These are phyloP conservation scores for Nothomitra cinnamomea DNA, from an alignment of 2,329 filamentous ascomycete genomes.

Conservation along the genomic window DNA sequence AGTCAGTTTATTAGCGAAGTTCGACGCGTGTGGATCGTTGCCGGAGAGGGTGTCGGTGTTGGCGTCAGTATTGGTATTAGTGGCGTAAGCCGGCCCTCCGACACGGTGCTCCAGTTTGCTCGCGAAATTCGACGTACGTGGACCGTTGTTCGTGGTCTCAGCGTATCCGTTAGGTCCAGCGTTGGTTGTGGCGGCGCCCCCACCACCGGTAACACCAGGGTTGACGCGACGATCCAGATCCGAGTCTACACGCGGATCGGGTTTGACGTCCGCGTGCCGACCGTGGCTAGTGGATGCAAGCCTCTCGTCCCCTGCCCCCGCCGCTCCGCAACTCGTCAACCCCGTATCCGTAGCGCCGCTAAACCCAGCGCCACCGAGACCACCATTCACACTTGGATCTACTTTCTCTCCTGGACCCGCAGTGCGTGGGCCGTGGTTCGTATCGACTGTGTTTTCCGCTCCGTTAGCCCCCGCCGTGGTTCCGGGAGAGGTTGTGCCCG, in stretches of 20 bases:
- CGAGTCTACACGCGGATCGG: slow-evolving; percentile 11
- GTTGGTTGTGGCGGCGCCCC: not conserved
- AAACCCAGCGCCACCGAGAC: not conserved
- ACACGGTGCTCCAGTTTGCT: not conserved
- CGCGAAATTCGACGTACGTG: not conserved
- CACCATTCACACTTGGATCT: not conserved
- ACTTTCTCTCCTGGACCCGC: not conserved
- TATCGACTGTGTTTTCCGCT: not conserved
- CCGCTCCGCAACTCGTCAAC: not conserved
- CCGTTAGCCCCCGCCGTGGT: not conserved
- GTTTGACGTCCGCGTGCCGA: slow-evolving; percentile 6
- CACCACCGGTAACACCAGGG: not conserved
- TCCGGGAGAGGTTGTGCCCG: not conserved
- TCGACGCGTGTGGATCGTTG: slow-evolving; percentile 1
- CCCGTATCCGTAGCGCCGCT: too few relatives aligned
- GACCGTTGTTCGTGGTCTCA: not conserved
- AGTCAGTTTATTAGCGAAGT: slow-evolving; percentile 8
- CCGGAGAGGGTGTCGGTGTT: slow-evolving; percentile 1
- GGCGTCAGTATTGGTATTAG: too few relatives aligned
- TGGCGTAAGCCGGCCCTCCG: too few relatives aligned
- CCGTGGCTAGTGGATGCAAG: not conserved
- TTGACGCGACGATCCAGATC: slow-evolving; percentile 3
- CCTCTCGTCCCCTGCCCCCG: not conserved
- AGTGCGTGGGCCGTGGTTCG: too few relatives aligned
- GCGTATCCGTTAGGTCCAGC: not conserved